A percentile compares a stretch with the other conserved stretches of the same genome.
Evolutionary conservation across 1,139 yeast genomes (phyloP).

Genomic region (Candida mesenterica): DNA sequence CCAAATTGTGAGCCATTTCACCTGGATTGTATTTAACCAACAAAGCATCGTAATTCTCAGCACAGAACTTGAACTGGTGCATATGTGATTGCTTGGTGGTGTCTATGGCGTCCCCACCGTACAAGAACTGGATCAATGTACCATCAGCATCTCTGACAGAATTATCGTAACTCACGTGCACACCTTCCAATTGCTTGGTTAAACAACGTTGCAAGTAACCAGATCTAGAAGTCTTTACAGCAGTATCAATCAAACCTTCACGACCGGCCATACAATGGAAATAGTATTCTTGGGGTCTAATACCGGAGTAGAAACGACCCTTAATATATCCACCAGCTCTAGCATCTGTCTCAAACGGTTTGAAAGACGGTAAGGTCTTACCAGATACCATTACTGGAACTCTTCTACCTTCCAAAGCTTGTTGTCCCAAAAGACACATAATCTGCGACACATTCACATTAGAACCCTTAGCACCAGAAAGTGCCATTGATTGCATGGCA

Average conservation of each 20-base stretch:
- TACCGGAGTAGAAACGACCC: constrained; percentile 96
- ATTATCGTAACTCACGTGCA: constrained; percentile 90
- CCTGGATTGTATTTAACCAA: constrained; percentile 87
- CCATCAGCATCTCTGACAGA: constrained; percentile 97
- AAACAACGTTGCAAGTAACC: constrained; percentile 98
- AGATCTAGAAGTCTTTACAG: constrained; percentile 97
- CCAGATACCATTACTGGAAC: constrained; percentile 99
- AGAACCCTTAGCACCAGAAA: constrained; percentile 99
- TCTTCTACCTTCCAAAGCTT: constrained; percentile 98
- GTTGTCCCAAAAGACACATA: constrained; percentile 99
- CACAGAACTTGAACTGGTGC: constrained; percentile 91
- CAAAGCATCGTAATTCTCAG: constrained; percentile 85
- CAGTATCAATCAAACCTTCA: constrained; percentile 99
- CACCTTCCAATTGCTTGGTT: constrained; percentile 97
- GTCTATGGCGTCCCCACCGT: constrained; percentile 97
- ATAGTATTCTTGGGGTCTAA: constrained; percentile 98
- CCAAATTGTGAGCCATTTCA: constrained; percentile 66
- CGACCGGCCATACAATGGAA: constrained; percentile 99
- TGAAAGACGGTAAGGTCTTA: constrained; percentile 93
- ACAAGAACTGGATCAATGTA: constrained; percentile 86
- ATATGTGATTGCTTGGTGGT: constrained; percentile 93
- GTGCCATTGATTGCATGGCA: constrained; percentile 98
- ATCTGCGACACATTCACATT: constrained; percentile 98
- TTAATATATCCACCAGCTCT: constrained; percentile 98
- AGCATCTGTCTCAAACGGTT: constrained; percentile 95